These are phyloP conservation scores for Schoenoplectus tabernaemontani DNA, from an alignment of 202 grass and related monocot genomes.

Conservation along the genomic window DNA sequence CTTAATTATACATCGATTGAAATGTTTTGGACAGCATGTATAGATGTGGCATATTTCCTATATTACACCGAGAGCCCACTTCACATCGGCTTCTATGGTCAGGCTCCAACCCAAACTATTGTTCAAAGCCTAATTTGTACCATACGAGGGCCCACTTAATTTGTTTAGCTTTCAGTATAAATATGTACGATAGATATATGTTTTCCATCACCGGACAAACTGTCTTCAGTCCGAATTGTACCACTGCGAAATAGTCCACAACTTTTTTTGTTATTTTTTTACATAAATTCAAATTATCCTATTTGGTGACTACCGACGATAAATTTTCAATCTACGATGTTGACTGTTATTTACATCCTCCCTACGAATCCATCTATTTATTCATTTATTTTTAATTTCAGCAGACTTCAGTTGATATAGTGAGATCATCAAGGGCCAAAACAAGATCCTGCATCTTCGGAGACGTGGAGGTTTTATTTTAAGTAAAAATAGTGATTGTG, in stretches of 20 bases:
- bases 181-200: neutral
- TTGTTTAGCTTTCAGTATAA: neutral
- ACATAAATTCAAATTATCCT: too few species aligned
- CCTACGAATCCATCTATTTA: neutral
- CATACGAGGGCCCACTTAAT: neutral
- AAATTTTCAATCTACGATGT: neutral
- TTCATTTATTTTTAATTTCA: neutral
- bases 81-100: neutral
- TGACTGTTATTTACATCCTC: neutral
- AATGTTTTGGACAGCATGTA: too few species aligned
- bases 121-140: neutral
- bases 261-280: too few species aligned
- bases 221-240: neutral
- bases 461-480: neutral
- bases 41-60: too few species aligned
- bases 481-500: neutral
- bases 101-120: neutral
- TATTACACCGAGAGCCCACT: neutral
- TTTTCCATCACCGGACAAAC: neutral
- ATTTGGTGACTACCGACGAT: neutral
- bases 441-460: neutral
- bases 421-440: neutral
- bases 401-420: slow-evolving; percentile 8
- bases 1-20: too few species aligned
- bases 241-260: too few species aligned